Evolutionary conservation across 208 protist species (phyloP).

Genomic region (Trypanosomatidae sp.): DNA sequence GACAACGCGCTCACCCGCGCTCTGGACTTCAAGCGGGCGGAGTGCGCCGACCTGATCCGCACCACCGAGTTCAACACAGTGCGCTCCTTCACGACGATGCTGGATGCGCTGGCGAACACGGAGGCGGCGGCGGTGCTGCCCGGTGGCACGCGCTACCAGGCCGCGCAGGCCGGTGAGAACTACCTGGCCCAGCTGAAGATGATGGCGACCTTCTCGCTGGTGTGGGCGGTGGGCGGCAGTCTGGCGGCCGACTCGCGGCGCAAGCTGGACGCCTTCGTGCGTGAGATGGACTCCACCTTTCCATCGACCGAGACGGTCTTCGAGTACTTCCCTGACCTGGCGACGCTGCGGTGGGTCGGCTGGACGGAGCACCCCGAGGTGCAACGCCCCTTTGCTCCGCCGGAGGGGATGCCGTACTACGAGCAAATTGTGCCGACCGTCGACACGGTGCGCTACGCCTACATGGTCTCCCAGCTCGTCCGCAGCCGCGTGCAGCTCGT

Average conservation of each 20-base stretch:
- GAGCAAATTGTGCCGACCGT: conserved; percentile 97
- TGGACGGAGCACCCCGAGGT: conserved; percentile 95
- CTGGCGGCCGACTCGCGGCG: conserved; percentile 91
- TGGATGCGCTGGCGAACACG: conserved; percentile 94
- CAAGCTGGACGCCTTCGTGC: conserved; percentile 92
- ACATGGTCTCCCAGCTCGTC: conserved; percentile 93
- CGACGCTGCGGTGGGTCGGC: conserved; percentile 85
- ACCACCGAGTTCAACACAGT: conserved; percentile 89
- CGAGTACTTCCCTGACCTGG: conserved; percentile 96
- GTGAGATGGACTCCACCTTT: conserved; percentile 96
- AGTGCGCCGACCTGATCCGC: conserved; percentile 92
- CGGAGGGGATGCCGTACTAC: conserved; percentile 92
- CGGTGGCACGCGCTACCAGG: conserved; percentile 61
- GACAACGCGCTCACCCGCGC: conserved; percentile 77
- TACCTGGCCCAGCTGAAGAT: conserved; percentile 93
- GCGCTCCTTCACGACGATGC: conserved; percentile 94
- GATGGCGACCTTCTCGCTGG: conserved; percentile 95
- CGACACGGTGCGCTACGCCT: conserved; percentile 96
- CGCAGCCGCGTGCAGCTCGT: conserved; percentile 89
- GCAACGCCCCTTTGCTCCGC: conserved; percentile 83
- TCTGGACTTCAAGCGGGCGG: conserved; percentile 76
- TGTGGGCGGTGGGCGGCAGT: conserved; percentile 95
- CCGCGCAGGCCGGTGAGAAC: conserved; percentile 79
- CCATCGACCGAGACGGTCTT: conserved; percentile 97
- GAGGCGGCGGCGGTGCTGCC: conserved; percentile 77